These are phyloP conservation scores for Sanghuangporus baumii DNA, from an alignment of 1,284 basidiomycete species.

Conservation along the genomic window DNA sequence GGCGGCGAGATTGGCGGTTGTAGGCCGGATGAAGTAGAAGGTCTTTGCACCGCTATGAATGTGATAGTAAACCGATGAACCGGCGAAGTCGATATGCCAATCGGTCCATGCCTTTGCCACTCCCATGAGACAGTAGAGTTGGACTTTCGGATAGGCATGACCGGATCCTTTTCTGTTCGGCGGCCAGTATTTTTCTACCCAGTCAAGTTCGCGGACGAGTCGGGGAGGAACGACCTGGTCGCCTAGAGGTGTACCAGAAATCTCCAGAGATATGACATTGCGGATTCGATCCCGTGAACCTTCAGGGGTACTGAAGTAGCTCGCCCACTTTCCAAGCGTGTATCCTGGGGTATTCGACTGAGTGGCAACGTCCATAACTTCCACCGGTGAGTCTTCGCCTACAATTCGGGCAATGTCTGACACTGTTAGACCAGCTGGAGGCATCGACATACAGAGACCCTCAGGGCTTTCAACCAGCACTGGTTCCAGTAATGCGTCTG, in stretches of 20 bases:
- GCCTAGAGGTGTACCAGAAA: slow-evolving; percentile 72
- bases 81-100: slow-evolving; percentile 96
- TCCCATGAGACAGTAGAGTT: slow-evolving; percentile 94
- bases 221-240: slow-evolving; percentile 78
- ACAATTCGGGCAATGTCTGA: slow-evolving; percentile 77
- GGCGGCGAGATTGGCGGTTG: slow-evolving; percentile 80
- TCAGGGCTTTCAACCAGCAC: slow-evolving; percentile 70
- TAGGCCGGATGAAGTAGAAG: slow-evolving; percentile 95
- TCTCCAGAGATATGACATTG: slow-evolving; percentile 87
- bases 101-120: slow-evolving; percentile 88
- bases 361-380: slow-evolving; percentile 87
- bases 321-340: slow-evolving; percentile 88
- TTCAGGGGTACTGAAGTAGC: slow-evolving; percentile 71
- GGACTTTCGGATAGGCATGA: slow-evolving; percentile 86
- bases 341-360: slow-evolving; percentile 80
- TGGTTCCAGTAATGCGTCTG: slow-evolving; percentile 68
- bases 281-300: slow-evolving; percentile 74
- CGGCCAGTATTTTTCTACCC: slow-evolving; percentile 97
- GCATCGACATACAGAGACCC: slow-evolving; percentile 85
- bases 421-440: slow-evolving; percentile 59
- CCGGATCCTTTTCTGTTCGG: slow-evolving; percentile 65
- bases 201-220: slow-evolving; percentile 86
- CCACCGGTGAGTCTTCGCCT: slow-evolving; percentile 72
- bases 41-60: slow-evolving; percentile 81
- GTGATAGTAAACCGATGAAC: slow-evolving; percentile 92